These are phyloP conservation scores for Geranomyces variabilis DNA, from an alignment of 192 early-diverging fungal genomes.

Conservation along the genomic window DNA sequence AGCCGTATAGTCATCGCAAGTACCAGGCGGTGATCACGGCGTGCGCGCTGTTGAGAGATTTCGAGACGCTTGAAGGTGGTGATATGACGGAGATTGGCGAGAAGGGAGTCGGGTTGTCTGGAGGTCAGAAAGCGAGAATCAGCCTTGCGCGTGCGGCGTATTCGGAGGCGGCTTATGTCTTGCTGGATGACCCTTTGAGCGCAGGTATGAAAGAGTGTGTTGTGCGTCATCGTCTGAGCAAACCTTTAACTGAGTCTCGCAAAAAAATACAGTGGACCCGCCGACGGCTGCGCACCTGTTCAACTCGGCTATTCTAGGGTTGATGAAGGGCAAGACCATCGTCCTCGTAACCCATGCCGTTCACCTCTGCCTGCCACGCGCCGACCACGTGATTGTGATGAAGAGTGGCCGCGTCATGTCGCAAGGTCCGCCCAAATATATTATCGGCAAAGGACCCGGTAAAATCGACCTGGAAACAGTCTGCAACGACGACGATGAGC, in stretches of 20 bases:
- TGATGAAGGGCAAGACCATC: constrained; percentile 77
- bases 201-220: too few relatives aligned
- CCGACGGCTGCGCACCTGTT: constrained; percentile 89
- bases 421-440: constrained; percentile 18
- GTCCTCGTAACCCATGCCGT: constrained; percentile 88
- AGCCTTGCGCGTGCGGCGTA: constrained; percentile 76
- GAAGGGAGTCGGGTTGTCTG: constrained; percentile 54
- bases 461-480: constrained; percentile 31
- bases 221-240: too few relatives aligned
- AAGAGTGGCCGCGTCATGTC: constrained; percentile 33
- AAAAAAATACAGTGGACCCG: constrained; percentile 92
- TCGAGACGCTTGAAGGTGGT: constrained; percentile 80
- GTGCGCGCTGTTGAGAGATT: constrained; percentile 84
- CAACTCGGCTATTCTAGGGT: constrained; percentile 71
- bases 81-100: constrained; percentile 89
- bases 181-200: constrained; percentile 86
- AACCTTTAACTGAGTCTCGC: too few relatives aligned
- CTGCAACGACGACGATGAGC: constrained; percentile 22
- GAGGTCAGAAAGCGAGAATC: constrained; percentile 56
- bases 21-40: constrained; percentile 81
- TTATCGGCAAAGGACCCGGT: constrained; percentile 21
- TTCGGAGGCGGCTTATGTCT: constrained; percentile 64
- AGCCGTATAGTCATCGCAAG: constrained; percentile 66
- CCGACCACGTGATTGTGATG: constrained; percentile 49
- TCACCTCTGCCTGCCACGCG: constrained; percentile 42